phyloP scores from a whole-genome alignment of 2,329 filamentous ascomycete species.

The Colletotrichum simmondsii region DNA sequence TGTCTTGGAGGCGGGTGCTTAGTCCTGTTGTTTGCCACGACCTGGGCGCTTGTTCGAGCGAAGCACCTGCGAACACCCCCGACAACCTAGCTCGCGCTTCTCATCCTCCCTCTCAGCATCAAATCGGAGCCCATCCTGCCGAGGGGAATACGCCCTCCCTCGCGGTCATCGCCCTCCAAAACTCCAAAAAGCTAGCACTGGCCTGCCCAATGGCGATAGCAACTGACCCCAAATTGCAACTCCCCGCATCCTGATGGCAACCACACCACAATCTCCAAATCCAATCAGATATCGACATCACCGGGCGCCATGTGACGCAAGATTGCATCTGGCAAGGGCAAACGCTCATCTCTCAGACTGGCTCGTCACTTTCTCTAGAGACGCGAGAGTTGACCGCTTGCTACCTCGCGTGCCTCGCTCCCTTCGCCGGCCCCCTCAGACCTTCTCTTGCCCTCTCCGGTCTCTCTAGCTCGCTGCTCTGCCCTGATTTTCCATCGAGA shows the following conservation, averaged over 20 bases:
- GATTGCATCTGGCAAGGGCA: conserved; percentile 21
- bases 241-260: conserved; percentile 31
- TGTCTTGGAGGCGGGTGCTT: neutral
- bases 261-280: conserved; percentile 6
- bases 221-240: conserved; percentile 11
- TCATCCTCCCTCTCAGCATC: neutral
- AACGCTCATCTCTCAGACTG: neutral
- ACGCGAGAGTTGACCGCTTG: neutral
- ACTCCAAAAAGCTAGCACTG: neutral
- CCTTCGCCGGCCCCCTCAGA: neutral
- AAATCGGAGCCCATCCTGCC: conserved; percentile 22
- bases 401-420: neutral
- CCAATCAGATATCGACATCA: conserved; percentile 27
- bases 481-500: neutral
- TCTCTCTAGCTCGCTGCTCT: neutral
- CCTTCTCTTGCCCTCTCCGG: neutral
- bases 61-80: neutral
- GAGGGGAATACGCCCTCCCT: neutral
- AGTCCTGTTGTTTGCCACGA: neutral
- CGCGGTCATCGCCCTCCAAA: neutral
- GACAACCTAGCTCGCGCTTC: neutral
- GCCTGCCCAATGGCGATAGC: conserved; percentile 17
- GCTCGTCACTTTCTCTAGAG: neutral
- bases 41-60: neutral
- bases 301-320: conserved; percentile 33